phyloP scores from a whole-genome alignment of 345 rosid species.

The Luvunga scandens region DNA sequence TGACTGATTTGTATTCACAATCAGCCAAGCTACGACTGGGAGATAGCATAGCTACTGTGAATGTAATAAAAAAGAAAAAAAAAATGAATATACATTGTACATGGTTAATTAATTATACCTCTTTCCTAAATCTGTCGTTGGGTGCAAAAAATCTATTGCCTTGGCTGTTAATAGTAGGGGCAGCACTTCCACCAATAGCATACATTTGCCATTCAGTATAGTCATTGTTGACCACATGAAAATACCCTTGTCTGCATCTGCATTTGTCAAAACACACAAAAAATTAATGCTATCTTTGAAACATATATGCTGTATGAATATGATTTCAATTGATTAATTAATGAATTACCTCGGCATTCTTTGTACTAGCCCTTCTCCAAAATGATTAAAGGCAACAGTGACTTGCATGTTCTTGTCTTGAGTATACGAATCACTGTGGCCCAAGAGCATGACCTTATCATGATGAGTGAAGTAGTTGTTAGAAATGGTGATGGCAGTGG shows the following conservation, averaged over 20 bases:
- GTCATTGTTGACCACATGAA: constrained; percentile 88
- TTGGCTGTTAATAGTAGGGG: constrained; percentile 76
- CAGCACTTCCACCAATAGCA: constrained; percentile 84
- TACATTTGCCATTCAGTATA: constrained; percentile 87
- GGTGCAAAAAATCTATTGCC: constrained; percentile 85
- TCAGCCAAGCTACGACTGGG: no score
- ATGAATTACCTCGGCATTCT: constrained; percentile 70
- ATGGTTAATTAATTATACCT: constrained; percentile 31
- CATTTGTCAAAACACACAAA: constrained; percentile 1
- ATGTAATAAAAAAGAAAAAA: no score
- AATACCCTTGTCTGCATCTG: constrained; percentile 79
- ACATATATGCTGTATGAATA: neutral
- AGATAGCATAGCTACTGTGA: no score
- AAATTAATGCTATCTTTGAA: neutral
- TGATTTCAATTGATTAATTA: neutral
- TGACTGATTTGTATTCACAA: no score
- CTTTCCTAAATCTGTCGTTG: constrained; percentile 42
- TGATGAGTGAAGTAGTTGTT: constrained; percentile 83
- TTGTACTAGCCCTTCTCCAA: constrained; percentile 83
- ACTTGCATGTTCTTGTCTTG: constrained; percentile 73
- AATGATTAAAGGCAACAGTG: constrained; percentile 82
- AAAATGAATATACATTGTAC: no score
- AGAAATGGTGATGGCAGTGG: constrained; percentile 77
- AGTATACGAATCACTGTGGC: constrained; percentile 63
- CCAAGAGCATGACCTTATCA: constrained; percentile 80